Evolutionary conservation across 257 asterid genomes (phyloP), one percentile per base, ranked within the genome.

Genomic region (Oldenlandia corymbosa): DNA sequence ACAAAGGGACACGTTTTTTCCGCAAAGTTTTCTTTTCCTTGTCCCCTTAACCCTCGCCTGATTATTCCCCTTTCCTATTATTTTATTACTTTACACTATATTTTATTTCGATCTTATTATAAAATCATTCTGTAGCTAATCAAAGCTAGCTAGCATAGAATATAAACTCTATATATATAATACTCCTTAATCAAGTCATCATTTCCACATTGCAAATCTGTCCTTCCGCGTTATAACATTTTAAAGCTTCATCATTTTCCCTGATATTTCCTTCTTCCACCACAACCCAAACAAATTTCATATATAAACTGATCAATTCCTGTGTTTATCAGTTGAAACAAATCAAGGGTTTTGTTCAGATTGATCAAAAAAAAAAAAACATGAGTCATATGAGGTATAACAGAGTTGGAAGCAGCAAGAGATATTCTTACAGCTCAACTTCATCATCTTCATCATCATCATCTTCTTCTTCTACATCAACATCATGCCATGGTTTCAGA

Each of bases 381-480:
- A 60, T 64, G 78, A 64, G 57, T 34, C 43, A 52, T 13, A 68
- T 74, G 76, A 72, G 72, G 52, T 82, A 76, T 23, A 66, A 65
- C 13, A 79, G 82, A 46, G 80, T 65, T n/a, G 68, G 77, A 17
- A 69, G 48, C 70, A 71, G 30, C 47, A 79, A 67, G 16, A 11
- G 23, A 0, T 56, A 14, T 10, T 28, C 59, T 5, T 23, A 8
- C 0, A 23, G 21, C 0, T 34, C 6, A 3, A 3, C 39, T 34
- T 34, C 6, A 3, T 16, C 58, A 1, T 51, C 6, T 34, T 34
- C 39, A 3, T 34, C 55, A 45, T 16, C 49, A 9, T 24, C 53
- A 3, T 42, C 55, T 1, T 34, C 39, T 34, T 34, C 59, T 11
- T 53, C 31, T 28, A 18, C 66, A 0, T 43, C 66, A 0, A 26